A percentile compares a stretch with the other conserved stretches of the same genome.
Conservation (phyloP, 2,329 filamentous ascomycete genomes). For the Fusarium caatingaense region DNA sequence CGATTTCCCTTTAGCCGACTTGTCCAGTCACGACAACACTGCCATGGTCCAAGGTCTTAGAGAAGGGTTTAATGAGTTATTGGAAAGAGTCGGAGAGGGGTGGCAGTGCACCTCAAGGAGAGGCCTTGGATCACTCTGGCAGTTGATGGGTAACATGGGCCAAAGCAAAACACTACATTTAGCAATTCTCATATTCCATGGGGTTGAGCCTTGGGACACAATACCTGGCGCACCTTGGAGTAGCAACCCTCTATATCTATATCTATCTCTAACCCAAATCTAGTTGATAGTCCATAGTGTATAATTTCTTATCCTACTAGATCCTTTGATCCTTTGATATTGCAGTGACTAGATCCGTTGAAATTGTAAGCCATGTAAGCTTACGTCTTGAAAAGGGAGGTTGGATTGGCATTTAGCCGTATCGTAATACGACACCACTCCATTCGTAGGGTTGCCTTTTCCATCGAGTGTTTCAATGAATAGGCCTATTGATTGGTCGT, state of each 20-base stretch:
- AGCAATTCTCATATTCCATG: slow-evolving; percentile 39
- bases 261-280: slow-evolving; percentile 27
- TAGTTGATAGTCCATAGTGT: slow-evolving; percentile 51
- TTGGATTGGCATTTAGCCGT: slow-evolving; percentile 8
- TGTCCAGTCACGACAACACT: slow-evolving; percentile 30
- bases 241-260: slow-evolving; percentile 47
- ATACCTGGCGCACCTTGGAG: slow-evolving; percentile 42
- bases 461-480: slow-evolving; percentile 9
- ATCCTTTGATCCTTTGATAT: slow-evolving; percentile 9
- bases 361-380: not conserved
- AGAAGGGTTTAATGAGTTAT: slow-evolving; percentile 20
- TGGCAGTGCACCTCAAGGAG: slow-evolving; percentile 32
- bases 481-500: slow-evolving; percentile 20
- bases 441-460: slow-evolving; percentile 34
- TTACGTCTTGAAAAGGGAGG: slow-evolving; percentile 6
- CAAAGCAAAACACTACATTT: slow-evolving; percentile 42
- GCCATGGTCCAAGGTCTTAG: slow-evolving; percentile 40
- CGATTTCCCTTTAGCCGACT: slow-evolving; percentile 13
- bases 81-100: slow-evolving; percentile 26
- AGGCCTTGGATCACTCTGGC: slow-evolving; percentile 44
- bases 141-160: slow-evolving; percentile 39
- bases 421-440: not conserved
- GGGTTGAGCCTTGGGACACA: slow-evolving; percentile 41
- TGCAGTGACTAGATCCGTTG: not conserved
- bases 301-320: slow-evolving; percentile 49